These are phyloP conservation scores for Melocanna baccifera DNA, from an alignment of 176 grass and related monocot genomes.

Conservation along the genomic window DNA sequence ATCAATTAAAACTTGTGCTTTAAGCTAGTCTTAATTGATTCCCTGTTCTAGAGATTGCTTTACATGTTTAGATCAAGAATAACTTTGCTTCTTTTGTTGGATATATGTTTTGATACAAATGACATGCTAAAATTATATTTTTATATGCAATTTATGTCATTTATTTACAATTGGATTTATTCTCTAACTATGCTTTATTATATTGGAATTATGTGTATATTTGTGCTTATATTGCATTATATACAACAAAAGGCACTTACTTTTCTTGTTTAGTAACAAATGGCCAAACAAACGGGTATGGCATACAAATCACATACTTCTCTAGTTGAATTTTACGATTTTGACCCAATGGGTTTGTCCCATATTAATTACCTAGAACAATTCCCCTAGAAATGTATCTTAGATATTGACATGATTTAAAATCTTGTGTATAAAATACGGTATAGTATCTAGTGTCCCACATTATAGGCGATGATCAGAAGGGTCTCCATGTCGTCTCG, in stretches of 20 bases:
- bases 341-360: background rate
- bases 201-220: too few relatives aligned
- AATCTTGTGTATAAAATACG: background rate
- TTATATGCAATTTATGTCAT: too few relatives aligned
- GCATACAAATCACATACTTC: background rate
- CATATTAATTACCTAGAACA: background rate
- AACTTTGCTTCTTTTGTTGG: too few relatives aligned
- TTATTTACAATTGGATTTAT: too few relatives aligned
- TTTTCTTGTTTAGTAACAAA: background rate
- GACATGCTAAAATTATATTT: too few relatives aligned
- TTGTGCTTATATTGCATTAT: too few relatives aligned
- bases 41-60: too few relatives aligned
- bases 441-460: background rate
- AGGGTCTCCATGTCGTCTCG: constrained; percentile 61
- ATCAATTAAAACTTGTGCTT: too few relatives aligned
- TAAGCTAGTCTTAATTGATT: too few relatives aligned
- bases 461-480: constrained; percentile 20
- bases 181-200: too few relatives aligned
- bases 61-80: too few relatives aligned
- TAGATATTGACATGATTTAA: background rate
- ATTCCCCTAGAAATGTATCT: background rate
- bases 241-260: background rate
- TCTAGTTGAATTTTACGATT: background rate
- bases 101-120: too few relatives aligned
- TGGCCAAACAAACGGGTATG: background rate